Conservation (phyloP, 306 rosid species). For the Crataegus laevigata region DNA sequence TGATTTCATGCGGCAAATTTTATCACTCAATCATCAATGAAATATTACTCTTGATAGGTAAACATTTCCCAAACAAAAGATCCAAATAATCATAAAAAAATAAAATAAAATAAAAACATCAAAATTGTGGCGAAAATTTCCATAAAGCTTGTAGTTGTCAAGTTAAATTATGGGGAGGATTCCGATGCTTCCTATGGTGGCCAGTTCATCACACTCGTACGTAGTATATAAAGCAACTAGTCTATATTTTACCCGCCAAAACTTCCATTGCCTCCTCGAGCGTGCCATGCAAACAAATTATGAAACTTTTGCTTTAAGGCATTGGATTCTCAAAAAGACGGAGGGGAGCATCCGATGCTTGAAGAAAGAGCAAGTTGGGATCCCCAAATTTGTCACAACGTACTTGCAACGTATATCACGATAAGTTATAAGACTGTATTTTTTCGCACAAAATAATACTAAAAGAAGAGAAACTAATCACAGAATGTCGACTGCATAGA, state of each 20-base stretch:
- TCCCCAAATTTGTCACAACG: background rate
- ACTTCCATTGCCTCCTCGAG: conserved; percentile 19
- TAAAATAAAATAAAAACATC: background rate
- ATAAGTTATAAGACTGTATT: no score
- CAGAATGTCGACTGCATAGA: no score
- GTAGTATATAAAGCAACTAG: background rate
- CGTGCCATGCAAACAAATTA: conserved; percentile 9
- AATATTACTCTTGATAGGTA: background rate
- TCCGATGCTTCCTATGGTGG: background rate
- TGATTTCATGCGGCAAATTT: background rate
- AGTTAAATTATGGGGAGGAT: background rate
- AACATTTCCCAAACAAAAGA: background rate
- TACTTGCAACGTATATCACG: no score
- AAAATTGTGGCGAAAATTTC: background rate
- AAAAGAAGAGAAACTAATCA: no score
- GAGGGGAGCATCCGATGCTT: conserved; percentile 53
- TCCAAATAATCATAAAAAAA: background rate
- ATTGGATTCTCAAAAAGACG: conserved; percentile 16
- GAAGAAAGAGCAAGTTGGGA: conserved; percentile 9
- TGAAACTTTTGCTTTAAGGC: conserved; percentile 31
- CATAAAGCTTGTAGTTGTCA: background rate
- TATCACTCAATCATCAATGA: background rate
- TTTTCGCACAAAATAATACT: no score
- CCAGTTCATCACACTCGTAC: background rate
- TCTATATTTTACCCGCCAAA: background rate